Conservation (phyloP, 352 stramenopile species). For the Phytophthora tentaculata region DNA sequence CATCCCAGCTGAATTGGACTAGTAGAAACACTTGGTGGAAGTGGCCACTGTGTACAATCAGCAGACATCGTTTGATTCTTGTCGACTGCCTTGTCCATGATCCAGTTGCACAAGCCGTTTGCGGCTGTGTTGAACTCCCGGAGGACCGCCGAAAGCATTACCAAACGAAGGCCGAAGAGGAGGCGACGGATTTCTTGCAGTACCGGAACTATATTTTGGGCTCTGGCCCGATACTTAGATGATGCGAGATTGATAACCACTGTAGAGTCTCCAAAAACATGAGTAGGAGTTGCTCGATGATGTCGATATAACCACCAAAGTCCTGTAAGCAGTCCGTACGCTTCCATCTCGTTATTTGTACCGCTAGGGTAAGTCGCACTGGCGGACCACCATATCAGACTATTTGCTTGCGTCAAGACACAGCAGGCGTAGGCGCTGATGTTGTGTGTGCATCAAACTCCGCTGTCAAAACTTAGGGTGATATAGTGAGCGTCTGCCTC, state of each 20-base stretch:
- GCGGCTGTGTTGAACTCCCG: neutral
- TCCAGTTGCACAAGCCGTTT: neutral
- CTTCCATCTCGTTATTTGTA: slow-evolving; percentile 41
- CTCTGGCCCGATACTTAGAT: no score
- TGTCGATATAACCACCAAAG: slow-evolving; percentile 8
- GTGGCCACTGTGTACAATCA: no score
- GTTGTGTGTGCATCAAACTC: neutral
- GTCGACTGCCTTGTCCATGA: no score
- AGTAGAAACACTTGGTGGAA: no score
- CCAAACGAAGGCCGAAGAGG: no score
- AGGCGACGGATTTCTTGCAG: neutral
- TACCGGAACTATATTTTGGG: neutral
- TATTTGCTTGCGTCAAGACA: slow-evolving; percentile 4
- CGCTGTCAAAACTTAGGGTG: no score
- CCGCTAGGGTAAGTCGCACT: neutral
- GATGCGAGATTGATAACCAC: slow-evolving; percentile 26
- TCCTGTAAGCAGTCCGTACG: slow-evolving; percentile 21
- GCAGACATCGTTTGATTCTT: neutral
- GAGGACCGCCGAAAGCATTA: neutral
- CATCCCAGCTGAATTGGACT: no score
- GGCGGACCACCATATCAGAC: slow-evolving; percentile 11
- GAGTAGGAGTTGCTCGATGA: no score
- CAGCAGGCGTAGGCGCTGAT: slow-evolving; percentile 24
- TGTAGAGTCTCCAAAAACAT: slow-evolving; percentile 22
- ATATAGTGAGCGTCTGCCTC: no score